phyloP scores from a whole-genome alignment of 345 rosid genomes.

The Capsella bursapastoris region DNA sequence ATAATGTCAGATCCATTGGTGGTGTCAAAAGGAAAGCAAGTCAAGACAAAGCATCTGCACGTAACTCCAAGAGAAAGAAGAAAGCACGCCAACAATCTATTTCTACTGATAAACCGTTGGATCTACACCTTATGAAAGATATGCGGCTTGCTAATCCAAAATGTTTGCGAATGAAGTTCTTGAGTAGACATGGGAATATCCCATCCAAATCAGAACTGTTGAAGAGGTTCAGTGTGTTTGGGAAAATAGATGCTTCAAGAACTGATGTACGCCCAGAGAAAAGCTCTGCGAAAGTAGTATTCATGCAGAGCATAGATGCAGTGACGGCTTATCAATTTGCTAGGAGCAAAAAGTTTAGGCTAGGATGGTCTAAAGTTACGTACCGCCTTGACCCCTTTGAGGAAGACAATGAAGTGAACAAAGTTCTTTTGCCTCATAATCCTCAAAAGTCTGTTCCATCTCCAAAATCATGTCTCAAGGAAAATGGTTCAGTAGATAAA shows the following conservation, averaged over 20 bases:
- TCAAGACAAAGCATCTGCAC: conserved; percentile 5
- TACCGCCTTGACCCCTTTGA: conserved; percentile 31
- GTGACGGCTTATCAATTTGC: conserved; percentile 45
- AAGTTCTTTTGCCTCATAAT: background rate
- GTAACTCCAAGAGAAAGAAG: conserved; percentile 39
- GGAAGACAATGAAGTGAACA: conserved; percentile 17
- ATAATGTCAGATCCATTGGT: conserved; percentile 33
- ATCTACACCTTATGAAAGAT: conserved; percentile 39
- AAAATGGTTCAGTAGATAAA: conserved; percentile 18
- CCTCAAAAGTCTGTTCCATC: conserved; percentile 6
- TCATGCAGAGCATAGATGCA: conserved; percentile 44
- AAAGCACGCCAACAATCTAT: conserved; percentile 20
- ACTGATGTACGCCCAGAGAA: conserved; percentile 29
- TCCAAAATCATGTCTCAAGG: conserved; percentile 37
- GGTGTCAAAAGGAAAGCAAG: conserved; percentile 38
- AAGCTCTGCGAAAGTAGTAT: conserved; percentile 38
- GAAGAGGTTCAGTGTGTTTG: conserved; percentile 45
- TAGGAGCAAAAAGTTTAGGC: conserved; percentile 41
- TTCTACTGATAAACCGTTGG: conserved; percentile 11
- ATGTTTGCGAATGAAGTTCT: conserved; percentile 44
- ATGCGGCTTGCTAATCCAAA: conserved; percentile 32
- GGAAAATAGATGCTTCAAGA: conserved; percentile 41
- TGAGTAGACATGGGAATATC: conserved; percentile 24
- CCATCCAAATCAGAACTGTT: conserved; percentile 43
- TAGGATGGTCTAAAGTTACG: conserved; percentile 33